Evolutionary conservation across 2,329 filamentous ascomycete genomes (phyloP).

Genomic region (Talaromyces sp.): DNA sequence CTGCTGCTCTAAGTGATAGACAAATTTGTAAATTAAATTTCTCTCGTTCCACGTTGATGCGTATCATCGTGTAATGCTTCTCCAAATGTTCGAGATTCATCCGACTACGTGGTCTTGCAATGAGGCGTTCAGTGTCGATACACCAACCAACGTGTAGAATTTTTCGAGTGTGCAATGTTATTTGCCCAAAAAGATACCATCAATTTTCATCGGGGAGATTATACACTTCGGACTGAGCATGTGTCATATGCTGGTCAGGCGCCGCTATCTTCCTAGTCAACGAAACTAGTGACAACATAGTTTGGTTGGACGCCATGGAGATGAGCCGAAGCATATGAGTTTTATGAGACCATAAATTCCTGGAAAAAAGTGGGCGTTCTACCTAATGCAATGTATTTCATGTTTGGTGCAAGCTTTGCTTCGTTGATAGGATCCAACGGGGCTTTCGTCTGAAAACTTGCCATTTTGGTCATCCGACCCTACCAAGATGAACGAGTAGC

Average conservation of each 20-base stretch:
- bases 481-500: too few species aligned
- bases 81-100: neutral
- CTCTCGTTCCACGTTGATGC: neutral
- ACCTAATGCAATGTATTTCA: too few species aligned
- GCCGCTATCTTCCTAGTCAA: neutral
- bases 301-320: neutral
- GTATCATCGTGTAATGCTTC: neutral
- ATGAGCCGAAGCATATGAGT: neutral
- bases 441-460: too few species aligned
- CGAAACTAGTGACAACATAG: neutral
- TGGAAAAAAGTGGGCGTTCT: too few species aligned
- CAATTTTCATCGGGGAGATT: neutral
- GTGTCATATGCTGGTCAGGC: neutral
- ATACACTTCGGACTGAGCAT: neutral
- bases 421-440: too few species aligned
- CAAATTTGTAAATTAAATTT: neutral
- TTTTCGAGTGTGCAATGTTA: neutral
- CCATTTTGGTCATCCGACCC: too few species aligned
- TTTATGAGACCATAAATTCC: neutral
- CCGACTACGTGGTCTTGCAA: neutral
- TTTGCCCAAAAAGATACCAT: neutral
- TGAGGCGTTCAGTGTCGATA: neutral
- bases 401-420: too few species aligned
- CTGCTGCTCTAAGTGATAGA: neutral
- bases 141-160: neutral